Conservation (phyloP, 495 filamentous ascomycete species). For the Trichocladium uniseriatum region DNA sequence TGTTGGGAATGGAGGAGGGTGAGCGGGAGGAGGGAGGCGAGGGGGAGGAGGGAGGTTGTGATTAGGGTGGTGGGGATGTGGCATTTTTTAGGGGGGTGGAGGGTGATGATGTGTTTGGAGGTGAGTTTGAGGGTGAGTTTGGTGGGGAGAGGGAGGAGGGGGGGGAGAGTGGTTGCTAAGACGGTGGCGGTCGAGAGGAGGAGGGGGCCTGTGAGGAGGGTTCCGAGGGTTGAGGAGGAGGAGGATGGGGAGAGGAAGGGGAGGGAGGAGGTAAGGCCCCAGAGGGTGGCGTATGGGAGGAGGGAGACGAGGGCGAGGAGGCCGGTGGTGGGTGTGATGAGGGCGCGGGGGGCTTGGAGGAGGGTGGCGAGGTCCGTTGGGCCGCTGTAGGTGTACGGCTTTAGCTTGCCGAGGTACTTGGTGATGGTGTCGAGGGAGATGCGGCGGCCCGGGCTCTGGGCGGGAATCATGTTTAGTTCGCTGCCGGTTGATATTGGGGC, state of each 20-base stretch:
- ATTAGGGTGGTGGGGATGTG: no score
- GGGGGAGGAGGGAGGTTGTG: conserved; percentile 19
- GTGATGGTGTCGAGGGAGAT: conserved; percentile 22
- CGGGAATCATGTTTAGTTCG: conserved; percentile 20
- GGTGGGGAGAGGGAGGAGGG: no score
- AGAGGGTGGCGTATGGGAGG: conserved; percentile 33
- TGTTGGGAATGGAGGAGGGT: no score
- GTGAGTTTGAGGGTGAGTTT: no score
- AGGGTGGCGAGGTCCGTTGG: conserved; percentile 18
- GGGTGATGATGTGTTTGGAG: no score
- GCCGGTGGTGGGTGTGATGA: conserved; percentile 35
- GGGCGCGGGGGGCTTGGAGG: conserved; percentile 35
- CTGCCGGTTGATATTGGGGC: conserved; percentile 22
- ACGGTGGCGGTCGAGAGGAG: conserved; percentile 27
- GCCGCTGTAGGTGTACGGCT: conserved; percentile 29
- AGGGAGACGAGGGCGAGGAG: conserved; percentile 37
- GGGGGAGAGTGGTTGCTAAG: no score
- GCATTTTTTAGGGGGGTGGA: no score
- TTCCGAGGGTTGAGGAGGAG: conserved; percentile 32
- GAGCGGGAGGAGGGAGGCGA: conserved; percentile 19
- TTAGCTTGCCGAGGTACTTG: conserved; percentile 31
- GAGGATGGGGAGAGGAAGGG: conserved; percentile 41
- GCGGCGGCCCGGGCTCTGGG: conserved; percentile 24
- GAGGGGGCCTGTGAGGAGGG: conserved; percentile 35
- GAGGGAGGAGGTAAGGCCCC: conserved; percentile 34